phyloP scores from a whole-genome alignment of 345 rosid genomes.

The Euphorbia tirucalli region DNA sequence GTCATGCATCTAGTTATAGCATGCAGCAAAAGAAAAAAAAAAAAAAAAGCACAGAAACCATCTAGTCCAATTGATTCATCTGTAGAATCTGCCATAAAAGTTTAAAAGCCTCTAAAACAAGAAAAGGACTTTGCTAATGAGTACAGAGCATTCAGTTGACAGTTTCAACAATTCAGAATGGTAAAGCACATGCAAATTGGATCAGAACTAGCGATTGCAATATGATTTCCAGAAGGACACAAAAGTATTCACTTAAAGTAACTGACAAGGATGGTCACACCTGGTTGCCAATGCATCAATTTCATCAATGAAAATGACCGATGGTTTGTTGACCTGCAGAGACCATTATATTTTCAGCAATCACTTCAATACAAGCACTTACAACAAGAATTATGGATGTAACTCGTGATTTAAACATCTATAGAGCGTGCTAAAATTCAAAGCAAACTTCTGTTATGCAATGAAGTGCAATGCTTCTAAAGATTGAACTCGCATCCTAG shows the following conservation, averaged over 20 bases:
- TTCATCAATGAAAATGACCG: constrained; percentile 92
- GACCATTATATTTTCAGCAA: constrained; percentile 24
- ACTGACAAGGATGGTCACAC: constrained; percentile 35
- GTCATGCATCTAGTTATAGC: not conserved
- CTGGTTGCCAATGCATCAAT: constrained; percentile 94
- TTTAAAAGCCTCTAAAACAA: not conserved
- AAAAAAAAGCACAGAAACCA: not conserved
- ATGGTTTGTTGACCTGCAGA: constrained; percentile 89
- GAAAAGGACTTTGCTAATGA: not conserved
- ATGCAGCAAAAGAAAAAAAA: not conserved
- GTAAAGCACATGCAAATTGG: not conserved
- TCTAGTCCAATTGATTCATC: constrained; percentile 3
- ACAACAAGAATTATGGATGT: constrained; percentile 10
- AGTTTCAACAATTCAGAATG: not conserved
- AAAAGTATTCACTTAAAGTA: not conserved
- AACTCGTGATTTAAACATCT: not conserved
- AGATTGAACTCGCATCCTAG: not conserved
- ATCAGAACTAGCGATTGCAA: not conserved
- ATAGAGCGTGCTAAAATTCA: constrained; percentile 3
- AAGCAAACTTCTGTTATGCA: not conserved
- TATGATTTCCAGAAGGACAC: not conserved
- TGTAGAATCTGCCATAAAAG: not conserved
- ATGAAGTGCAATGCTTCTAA: not conserved
- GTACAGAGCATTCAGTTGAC: not conserved
- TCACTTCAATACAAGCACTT: constrained; percentile 6